These are phyloP conservation scores for Botrytis paeoniae DNA, from an alignment of 2,329 filamentous ascomycete species.

Conservation along the genomic window DNA sequence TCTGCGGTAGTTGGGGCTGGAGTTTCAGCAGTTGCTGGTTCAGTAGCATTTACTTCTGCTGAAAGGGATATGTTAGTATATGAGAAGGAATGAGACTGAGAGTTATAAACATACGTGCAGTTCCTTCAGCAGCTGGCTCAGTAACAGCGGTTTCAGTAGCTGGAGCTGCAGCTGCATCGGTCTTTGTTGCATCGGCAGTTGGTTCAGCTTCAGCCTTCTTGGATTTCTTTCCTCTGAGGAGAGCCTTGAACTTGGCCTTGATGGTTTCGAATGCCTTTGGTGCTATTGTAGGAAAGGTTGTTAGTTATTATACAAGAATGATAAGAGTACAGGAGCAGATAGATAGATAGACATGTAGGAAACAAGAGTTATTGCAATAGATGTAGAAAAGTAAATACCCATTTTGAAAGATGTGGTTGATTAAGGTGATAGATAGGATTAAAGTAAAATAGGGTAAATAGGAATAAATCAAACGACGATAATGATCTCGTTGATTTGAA, in stretches of 20 bases:
- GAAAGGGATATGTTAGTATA: constrained; percentile 21
- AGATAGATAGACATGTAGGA: neutral
- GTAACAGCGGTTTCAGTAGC: constrained; percentile 22
- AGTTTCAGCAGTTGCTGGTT: constrained; percentile 24
- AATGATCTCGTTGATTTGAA: neutral
- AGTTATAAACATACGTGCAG: neutral
- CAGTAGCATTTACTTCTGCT: constrained; percentile 26
- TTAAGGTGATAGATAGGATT: constrained; percentile 5
- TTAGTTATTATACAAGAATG: neutral
- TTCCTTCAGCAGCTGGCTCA: constrained; percentile 25
- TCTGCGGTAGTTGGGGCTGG: constrained; percentile 24
- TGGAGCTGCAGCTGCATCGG: constrained; percentile 19
- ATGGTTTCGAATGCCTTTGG: constrained; percentile 34
- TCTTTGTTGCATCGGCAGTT: constrained; percentile 22
- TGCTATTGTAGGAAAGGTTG: constrained; percentile 26
- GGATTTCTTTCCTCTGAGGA: constrained; percentile 34
- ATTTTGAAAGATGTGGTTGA: constrained; percentile 14
- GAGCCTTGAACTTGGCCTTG: constrained; percentile 36
- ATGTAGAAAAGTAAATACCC: constrained; percentile 10
- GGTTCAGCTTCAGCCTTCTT: constrained; percentile 28
- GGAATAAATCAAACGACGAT: neutral
- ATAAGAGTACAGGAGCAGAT: neutral
- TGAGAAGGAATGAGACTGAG: neutral
- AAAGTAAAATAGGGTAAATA: neutral
- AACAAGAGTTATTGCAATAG: neutral